Conservation (phyloP, 306 rosid species). For the Begonia fuchsioides region DNA sequence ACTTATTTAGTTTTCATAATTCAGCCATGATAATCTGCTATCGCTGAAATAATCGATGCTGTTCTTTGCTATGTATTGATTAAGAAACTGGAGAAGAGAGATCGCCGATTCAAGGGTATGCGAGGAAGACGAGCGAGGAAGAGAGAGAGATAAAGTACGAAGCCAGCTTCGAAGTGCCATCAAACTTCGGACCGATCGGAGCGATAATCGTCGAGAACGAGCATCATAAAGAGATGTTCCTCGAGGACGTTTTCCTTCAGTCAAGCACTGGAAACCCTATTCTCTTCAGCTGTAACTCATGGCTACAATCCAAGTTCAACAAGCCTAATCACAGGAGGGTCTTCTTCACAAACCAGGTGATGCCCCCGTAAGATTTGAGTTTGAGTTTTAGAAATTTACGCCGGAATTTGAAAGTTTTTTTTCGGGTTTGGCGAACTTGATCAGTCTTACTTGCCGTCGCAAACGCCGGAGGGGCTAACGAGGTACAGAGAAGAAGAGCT, state of each 20-base stretch:
- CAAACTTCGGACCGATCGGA: constrained; percentile 38
- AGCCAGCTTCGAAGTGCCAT: constrained; percentile 28
- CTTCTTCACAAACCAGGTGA: constrained; percentile 56
- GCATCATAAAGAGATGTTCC: constrained; percentile 53
- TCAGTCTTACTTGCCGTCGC: constrained; percentile 32
- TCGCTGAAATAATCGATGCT: too few relatives aligned
- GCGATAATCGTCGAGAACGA: constrained; percentile 53
- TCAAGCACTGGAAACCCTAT: too few relatives aligned
- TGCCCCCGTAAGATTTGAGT: neutral
- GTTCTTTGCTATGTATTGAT: too few relatives aligned
- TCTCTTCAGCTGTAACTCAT: constrained; percentile 32
- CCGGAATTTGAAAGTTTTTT: neutral
- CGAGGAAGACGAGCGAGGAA: constrained; percentile 20
- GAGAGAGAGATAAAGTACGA: constrained; percentile 28
- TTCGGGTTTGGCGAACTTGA: neutral
- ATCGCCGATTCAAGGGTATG: constrained; percentile 28
- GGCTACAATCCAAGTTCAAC: constrained; percentile 58
- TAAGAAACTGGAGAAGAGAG: constrained; percentile 43
- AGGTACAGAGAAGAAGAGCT: constrained; percentile 31
- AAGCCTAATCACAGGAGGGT: constrained; percentile 31
- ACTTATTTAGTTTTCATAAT: too few relatives aligned
- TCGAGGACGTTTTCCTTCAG: constrained; percentile 18
- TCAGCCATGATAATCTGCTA: too few relatives aligned
- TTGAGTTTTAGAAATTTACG: neutral
- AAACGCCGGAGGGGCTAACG: constrained; percentile 27